These are phyloP conservation scores for Candida maris DNA, from an alignment of 805 yeast genomes.

Conservation along the genomic window DNA sequence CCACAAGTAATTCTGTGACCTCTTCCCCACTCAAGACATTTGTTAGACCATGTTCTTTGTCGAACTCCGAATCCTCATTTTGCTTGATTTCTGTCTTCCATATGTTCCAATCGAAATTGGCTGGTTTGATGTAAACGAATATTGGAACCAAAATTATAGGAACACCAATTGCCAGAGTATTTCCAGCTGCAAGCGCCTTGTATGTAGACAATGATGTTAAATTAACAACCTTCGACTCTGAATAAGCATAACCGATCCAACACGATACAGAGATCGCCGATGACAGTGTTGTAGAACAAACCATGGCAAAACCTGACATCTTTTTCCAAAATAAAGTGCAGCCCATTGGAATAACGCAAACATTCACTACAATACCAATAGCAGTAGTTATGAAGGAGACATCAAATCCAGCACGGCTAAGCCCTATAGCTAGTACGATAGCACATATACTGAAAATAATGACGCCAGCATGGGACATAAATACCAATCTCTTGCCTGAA, in stretches of 20 bases:
- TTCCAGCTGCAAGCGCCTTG: conserved; percentile 54
- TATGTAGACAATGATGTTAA: conserved; percentile 42
- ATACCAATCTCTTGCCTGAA: conserved; percentile 43
- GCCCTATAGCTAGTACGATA: conserved; percentile 50
- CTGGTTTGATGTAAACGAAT: conserved; percentile 42
- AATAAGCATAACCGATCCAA: conserved; percentile 35
- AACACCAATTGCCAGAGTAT: conserved; percentile 50
- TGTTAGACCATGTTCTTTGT: conserved; percentile 28
- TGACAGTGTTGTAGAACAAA: conserved; percentile 41
- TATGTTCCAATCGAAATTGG: conserved; percentile 47
- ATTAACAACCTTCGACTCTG: conserved; percentile 22
- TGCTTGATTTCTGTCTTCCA: conserved; percentile 40
- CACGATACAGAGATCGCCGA: conserved; percentile 45
- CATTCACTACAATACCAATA: conserved; percentile 52
- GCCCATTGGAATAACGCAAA: conserved; percentile 50
- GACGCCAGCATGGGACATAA: conserved; percentile 43
- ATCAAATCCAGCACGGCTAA: conserved; percentile 47
- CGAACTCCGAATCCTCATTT: conserved; percentile 38
- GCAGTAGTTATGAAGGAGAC: conserved; percentile 52
- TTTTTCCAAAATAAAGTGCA: conserved; percentile 43
- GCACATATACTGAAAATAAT: conserved; percentile 39
- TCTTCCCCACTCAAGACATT: conserved; percentile 29
- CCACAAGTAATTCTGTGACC: conserved; percentile 26
- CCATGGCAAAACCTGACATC: conserved; percentile 45
- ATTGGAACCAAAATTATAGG: conserved; percentile 45